These are phyloP conservation scores for Cadophora luteo-olivacea DNA, from an alignment of 2,329 filamentous ascomycete genomes.

Conservation along the genomic window DNA sequence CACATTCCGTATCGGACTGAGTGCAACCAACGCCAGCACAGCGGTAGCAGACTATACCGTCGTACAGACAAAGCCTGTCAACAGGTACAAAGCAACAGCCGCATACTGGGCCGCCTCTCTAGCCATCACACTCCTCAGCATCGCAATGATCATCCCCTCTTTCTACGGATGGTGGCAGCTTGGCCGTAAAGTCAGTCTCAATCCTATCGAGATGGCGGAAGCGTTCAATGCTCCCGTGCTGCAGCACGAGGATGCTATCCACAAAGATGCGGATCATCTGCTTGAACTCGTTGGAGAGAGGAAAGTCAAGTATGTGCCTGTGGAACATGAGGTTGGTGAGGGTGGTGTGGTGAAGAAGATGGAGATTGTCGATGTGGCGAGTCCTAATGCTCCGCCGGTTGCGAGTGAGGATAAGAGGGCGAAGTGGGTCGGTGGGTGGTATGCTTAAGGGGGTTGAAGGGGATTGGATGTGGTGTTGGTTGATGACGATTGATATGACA, in stretches of 20 bases:
- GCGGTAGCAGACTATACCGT: background rate
- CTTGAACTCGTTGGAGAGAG: background rate
- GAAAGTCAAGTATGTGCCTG: background rate
- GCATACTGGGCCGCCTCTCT: background rate
- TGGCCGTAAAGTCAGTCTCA: background rate
- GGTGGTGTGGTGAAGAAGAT: background rate
- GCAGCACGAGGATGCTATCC: background rate
- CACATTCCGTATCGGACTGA: background rate
- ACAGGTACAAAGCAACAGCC: background rate
- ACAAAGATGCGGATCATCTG: background rate
- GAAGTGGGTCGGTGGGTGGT: conserved; percentile 6
- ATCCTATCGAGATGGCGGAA: background rate
- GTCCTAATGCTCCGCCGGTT: background rate
- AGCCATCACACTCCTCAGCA: background rate
- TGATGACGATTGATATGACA: background rate
- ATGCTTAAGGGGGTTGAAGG: background rate
- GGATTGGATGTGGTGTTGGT: background rate
- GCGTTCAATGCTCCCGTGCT: background rate
- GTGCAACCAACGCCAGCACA: background rate
- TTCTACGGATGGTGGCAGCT: background rate
- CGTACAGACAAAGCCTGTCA: background rate
- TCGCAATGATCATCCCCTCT: background rate
- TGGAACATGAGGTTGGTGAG: background rate
- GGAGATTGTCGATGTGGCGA: conserved; percentile 3
- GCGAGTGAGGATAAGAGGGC: conserved; percentile 2